These are phyloP conservation scores for Volvariella volvacea DNA, from an alignment of 1,284 basidiomycete genomes.

Conservation along the genomic window DNA sequence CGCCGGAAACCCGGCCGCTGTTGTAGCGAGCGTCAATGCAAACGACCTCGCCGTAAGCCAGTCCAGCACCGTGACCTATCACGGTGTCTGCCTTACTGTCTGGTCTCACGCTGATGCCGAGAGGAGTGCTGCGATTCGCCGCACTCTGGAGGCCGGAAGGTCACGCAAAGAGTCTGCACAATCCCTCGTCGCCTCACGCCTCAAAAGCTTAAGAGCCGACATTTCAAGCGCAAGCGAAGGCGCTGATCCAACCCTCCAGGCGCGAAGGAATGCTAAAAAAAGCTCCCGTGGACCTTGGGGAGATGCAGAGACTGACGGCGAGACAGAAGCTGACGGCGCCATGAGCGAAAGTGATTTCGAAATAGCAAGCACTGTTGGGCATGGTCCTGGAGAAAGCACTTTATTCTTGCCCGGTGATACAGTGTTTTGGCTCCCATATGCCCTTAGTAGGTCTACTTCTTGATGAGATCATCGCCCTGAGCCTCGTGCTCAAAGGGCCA, in stretches of 20 bases:
- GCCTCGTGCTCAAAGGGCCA: neutral
- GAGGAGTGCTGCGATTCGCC: slow-evolving; percentile 73
- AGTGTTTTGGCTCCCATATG: slow-evolving; percentile 90
- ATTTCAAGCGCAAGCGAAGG: slow-evolving; percentile 28
- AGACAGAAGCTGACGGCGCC: slow-evolving; percentile 66
- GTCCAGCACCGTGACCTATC: slow-evolving; percentile 62
- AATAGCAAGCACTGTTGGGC: slow-evolving; percentile 65
- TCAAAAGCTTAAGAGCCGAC: slow-evolving; percentile 57
- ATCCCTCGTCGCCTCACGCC: slow-evolving; percentile 56
- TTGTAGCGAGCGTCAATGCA: slow-evolving; percentile 29
- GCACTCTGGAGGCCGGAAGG: slow-evolving; percentile 72
- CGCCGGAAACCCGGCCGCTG: slow-evolving; percentile 27
- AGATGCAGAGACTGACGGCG: slow-evolving; percentile 68
- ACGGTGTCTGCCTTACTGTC: slow-evolving; percentile 87
- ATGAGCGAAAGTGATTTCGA: slow-evolving; percentile 82
- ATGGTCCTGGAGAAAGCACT: slow-evolving; percentile 79
- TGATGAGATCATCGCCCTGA: slow-evolving; percentile 1
- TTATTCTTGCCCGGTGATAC: slow-evolving; percentile 82
- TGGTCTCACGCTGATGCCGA: slow-evolving; percentile 92
- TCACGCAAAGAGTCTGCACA: slow-evolving; percentile 75
- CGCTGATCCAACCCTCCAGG: slow-evolving; percentile 48
- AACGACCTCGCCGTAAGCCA: slow-evolving; percentile 27
- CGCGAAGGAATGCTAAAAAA: slow-evolving; percentile 48
- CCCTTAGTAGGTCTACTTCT: slow-evolving; percentile 59
- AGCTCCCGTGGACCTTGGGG: slow-evolving; percentile 65